Base-by-base conservation (phyloP, 768 basidiomycete species). In the Chiua virens region DNA sequence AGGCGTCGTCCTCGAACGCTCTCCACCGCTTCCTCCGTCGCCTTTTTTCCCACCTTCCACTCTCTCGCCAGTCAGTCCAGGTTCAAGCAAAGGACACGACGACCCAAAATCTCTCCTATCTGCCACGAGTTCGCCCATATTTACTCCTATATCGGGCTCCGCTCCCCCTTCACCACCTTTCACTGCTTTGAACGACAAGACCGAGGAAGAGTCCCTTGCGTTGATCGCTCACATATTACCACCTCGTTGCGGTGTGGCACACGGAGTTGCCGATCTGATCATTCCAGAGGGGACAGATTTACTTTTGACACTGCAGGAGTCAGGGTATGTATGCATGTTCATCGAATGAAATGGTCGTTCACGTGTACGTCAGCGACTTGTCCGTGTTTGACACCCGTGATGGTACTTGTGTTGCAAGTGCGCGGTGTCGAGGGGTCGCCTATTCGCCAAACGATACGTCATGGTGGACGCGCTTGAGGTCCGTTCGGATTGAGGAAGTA, bases 231-330 rank as follows among this genome's bases (percentile, higher is more conserved):
- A 69, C 54, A 69, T 82, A 34, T 65, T 87, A 28, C 81, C 86
- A 0, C 70, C 78, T 6, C 67, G 61, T 5, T 63, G 70, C 25
- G 78, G 77, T 15, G 44, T 50, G 13, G 67, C 71, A 5, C 61
- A 74, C 42, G 64, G 73, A 13, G 73, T 85, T 2, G 69, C 75
- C 18, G 73, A 75, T n/a, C 62, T 89, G 28, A 62, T 75, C 9
- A 45, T 77, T 10, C 65, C 84, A 13, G 69, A 75, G n/a, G 67
- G 71, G 22, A 68, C 71, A 13, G 53, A 68, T 10, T 64, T 79
- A 42, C 50, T 88, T 23, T 70, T 79, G 2, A 79, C 79, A 21
- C 66, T 92, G 36, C 85, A 85, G 45, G 75, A 81, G 57, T 75
- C 79, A 37, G 90, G 89, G 89, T 89, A 61, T 62, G 74, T 65